Evolutionary conservation across 176 grass and related monocot species (phyloP), one percentile per base, ranked within the genome.

Genomic region (Alloteropsis semialata): DNA sequence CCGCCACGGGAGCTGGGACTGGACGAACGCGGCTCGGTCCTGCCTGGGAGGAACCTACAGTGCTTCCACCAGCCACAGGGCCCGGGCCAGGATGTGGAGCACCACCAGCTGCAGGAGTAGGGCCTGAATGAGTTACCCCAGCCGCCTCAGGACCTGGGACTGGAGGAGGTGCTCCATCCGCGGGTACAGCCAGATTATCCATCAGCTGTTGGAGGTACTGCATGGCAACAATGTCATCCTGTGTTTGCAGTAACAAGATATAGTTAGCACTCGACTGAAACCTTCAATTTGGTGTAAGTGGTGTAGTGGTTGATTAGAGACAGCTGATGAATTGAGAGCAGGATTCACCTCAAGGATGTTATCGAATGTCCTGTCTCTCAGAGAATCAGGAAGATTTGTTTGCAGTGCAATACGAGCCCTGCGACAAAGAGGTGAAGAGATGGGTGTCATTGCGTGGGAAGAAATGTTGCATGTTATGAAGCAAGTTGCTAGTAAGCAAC

Each of bases 331-430:
- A 32, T 58, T 1, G 0, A 17, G 32, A 72, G 32, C 15, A 50
- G 63, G 30, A 75, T 92, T 89, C 53, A 93, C 90, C 36, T 71
- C 39, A 72, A 98, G 86, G 58, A 46, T 86, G 69, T 64, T 78
- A 78, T 80, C 60, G 49, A 94, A 97, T 38, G 95, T 89, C 17
- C 90, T 84, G 5, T 91, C 77, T 80, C 81, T 94, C 65, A 98
- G 78, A 87, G 79, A 78, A 27, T 67, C 76, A 41, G 95, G 92
- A 39, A 93, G 82, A 30, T 61, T 63, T 45, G 32, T 72, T 65
- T 60, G 89, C 41, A 93, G 74, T 13, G 89, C 92, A 51, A 32
- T 71, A 59, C 36, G 83, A 24, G 82, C 95, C 70, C 95, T 95
- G 48, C 67, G 82, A 65, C 70, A 11, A 43, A 53, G 42, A 80